phyloP scores from a whole-genome alignment of 2,329 filamentous ascomycete genomes.

The Nannizzia gypsea region DNA sequence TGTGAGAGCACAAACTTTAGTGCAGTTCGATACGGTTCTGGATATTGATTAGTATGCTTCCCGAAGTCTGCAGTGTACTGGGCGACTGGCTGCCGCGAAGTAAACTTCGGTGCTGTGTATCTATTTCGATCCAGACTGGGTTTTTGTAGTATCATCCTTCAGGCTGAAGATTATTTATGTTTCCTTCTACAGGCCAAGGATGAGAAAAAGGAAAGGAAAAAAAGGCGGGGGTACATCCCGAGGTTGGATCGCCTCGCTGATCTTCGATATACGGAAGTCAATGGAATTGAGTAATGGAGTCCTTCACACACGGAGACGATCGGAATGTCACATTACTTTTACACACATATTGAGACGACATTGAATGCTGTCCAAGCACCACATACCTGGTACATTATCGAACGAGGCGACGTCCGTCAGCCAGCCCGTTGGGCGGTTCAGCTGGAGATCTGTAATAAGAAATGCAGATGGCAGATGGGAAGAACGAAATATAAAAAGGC shows the following conservation, averaged over 20 bases:
- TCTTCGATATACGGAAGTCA: neutral
- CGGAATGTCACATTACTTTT: neutral
- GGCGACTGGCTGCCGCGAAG: neutral
- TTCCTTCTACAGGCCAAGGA: neutral
- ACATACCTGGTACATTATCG: neutral
- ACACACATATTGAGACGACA: neutral
- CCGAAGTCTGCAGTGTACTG: neutral
- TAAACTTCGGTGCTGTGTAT: neutral
- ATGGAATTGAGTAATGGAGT: neutral
- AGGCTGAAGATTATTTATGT: neutral
- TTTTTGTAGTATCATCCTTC: neutral
- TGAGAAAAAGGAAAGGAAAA: neutral
- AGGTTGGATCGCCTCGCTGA: neutral
- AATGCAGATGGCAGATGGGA: neutral
- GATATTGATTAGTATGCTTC: neutral
- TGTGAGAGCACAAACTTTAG: neutral
- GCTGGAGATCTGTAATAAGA: neutral
- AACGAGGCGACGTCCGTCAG: neutral
- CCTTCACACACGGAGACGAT: neutral
- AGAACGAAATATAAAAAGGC: no score
- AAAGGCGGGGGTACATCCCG: neutral
- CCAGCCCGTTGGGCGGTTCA: neutral
- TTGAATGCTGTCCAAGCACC: no score
- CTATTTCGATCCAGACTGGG: neutral
- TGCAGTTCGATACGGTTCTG: neutral